phyloP scores from a whole-genome alignment of 1,284 basidiomycete genomes.

The Puccinia coronata region DNA sequence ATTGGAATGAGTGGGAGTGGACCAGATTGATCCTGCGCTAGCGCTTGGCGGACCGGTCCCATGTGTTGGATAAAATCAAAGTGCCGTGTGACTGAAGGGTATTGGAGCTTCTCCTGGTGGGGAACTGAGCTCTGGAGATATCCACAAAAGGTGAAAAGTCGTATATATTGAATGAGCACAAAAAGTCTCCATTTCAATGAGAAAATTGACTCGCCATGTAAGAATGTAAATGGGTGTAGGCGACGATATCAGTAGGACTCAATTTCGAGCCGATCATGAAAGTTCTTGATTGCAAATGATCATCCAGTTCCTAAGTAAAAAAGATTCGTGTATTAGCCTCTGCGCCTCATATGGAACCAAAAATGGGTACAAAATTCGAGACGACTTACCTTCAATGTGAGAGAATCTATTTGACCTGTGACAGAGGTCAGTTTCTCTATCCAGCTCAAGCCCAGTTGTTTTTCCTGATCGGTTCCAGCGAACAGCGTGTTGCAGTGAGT shows the following conservation, averaged over 20 bases:
- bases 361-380: background rate
- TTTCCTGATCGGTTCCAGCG: conserved; percentile 9
- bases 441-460: conserved; percentile 7
- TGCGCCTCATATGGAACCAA: background rate
- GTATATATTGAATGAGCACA: background rate
- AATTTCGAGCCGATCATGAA: conserved; percentile 23
- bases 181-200: background rate
- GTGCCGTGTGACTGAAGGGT: conserved; percentile 82
- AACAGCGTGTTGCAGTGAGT: conserved; percentile 6
- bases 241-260: conserved; percentile 20
- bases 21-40: conserved; percentile 55
- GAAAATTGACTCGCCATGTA: conserved; percentile 30
- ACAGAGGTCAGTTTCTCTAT: conserved; percentile 12
- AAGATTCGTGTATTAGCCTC: background rate
- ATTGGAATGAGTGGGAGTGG: conserved; percentile 62
- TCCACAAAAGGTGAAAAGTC: background rate
- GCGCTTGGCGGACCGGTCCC: conserved; percentile 66
- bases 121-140: conserved; percentile 2
- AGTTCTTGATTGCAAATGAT: conserved; percentile 34
- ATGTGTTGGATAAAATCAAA: conserved; percentile 86
- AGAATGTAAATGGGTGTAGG: conserved; percentile 34
- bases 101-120: conserved; percentile 58
- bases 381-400: conserved; percentile 7
- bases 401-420: background rate
- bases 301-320: conserved; percentile 26